Evolutionary conservation across 495 filamentous ascomycete species (phyloP).

Genomic region (Hyaloscypha finlandica): DNA sequence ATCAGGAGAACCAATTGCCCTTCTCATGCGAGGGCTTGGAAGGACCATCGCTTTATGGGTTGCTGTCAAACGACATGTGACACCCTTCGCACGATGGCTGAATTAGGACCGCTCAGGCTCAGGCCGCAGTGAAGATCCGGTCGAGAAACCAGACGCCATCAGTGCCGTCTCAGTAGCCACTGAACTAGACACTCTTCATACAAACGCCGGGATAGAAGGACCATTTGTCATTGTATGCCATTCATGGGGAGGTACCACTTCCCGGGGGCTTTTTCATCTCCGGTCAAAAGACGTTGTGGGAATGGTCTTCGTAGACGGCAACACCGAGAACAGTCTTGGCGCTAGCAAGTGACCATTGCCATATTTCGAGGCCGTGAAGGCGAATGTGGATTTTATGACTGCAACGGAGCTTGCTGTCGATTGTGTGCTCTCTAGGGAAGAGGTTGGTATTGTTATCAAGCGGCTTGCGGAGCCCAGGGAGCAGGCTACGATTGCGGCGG

Average conservation of each 20-base stretch:
- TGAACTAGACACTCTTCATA: constrained; percentile 20
- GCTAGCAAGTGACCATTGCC: not conserved
- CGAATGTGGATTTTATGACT: not conserved
- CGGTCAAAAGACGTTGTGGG: constrained; percentile 14
- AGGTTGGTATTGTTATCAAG: not conserved
- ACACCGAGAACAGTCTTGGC: constrained; percentile 5
- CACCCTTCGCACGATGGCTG: constrained; percentile 15
- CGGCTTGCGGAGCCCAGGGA: not conserved
- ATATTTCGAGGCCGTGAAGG: not conserved
- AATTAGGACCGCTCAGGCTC: constrained; percentile 22
- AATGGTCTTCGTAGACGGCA: constrained; percentile 20
- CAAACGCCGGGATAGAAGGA: not conserved
- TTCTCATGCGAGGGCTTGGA: constrained; percentile 21
- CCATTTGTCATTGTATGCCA: constrained; percentile 22
- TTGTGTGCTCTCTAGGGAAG: constrained; percentile 1
- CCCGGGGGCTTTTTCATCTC: constrained; percentile 16
- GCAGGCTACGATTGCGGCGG: not conserved
- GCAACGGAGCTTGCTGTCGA: not conserved
- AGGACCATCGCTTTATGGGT: constrained; percentile 17
- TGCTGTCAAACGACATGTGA: constrained; percentile 16
- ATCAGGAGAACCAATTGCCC: constrained; percentile 10
- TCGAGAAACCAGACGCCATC: constrained; percentile 11
- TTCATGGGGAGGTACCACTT: constrained; percentile 16
- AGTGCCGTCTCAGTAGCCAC: constrained; percentile 8
- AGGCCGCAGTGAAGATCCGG: constrained; percentile 12